phyloP scores from a whole-genome alignment of 1,284 basidiomycete species.

The Sanguinoderma infundibulare region DNA sequence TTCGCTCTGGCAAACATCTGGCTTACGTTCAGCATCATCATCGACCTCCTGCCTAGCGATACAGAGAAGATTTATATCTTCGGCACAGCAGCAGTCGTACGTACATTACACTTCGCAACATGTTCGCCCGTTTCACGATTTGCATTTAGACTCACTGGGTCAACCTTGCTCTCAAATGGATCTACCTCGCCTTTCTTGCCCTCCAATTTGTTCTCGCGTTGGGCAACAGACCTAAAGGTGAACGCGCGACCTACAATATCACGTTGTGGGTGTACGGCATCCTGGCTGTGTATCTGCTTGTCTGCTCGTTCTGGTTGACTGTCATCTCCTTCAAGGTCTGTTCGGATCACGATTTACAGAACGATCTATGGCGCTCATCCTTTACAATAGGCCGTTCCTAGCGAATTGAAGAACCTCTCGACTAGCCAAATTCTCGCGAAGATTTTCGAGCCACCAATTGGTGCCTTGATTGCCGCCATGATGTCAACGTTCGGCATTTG shows the following conservation, averaged over 20 bases:
- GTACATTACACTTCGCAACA: constrained; percentile 30
- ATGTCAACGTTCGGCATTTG: constrained; percentile 88
- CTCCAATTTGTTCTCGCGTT: constrained; percentile 93
- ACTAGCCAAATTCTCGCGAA: constrained; percentile 48
- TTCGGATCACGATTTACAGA: neutral
- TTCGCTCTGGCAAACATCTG: constrained; percentile 93
- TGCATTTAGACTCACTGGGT: constrained; percentile 84
- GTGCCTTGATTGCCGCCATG: constrained; percentile 86
- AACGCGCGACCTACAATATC: constrained; percentile 79
- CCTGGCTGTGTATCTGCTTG: constrained; percentile 78
- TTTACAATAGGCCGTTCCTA: constrained; percentile 57
- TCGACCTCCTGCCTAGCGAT: constrained; percentile 88
- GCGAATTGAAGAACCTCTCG: constrained; percentile 52
- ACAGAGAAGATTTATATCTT: constrained; percentile 68
- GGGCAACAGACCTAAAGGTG: constrained; percentile 96
- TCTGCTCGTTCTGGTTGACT: constrained; percentile 87
- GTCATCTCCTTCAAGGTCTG: constrained; percentile 76
- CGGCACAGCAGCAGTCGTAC: constrained; percentile 65
- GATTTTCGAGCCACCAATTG: constrained; percentile 79
- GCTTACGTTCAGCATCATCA: constrained; percentile 96
- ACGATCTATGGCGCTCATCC: neutral
- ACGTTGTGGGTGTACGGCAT: constrained; percentile 87
- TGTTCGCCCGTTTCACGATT: neutral
- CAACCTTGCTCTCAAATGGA: constrained; percentile 84
- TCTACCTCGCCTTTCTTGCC: constrained; percentile 86